phyloP scores from a whole-genome alignment of 257 asterid species.

The Scutellaria galericulata region DNA sequence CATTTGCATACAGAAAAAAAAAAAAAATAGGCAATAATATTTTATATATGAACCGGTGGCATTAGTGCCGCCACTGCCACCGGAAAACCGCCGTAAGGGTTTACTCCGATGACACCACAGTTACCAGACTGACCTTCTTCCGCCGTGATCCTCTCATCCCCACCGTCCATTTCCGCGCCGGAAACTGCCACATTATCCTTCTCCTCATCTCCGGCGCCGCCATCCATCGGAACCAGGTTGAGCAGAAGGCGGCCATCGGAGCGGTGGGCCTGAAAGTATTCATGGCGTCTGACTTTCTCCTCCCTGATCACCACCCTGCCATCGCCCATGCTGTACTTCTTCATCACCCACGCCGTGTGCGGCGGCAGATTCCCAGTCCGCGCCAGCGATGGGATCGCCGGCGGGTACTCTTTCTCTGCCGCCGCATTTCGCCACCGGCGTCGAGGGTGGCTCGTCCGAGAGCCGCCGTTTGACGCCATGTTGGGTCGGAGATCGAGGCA shows the following conservation, averaged over 20 bases:
- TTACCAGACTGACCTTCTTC: too few species aligned
- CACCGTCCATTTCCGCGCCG: background rate
- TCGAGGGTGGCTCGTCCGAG: background rate
- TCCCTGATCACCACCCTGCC: conserved; percentile 64
- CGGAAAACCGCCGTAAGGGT: conserved; percentile 43
- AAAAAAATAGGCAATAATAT: too few species aligned
- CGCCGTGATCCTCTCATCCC: conserved; percentile 12
- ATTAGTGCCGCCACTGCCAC: conserved; percentile 37
- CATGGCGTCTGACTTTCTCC: conserved; percentile 50
- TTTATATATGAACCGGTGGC: too few species aligned
- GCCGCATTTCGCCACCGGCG: conserved; percentile 7
- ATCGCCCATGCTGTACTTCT: conserved; percentile 45
- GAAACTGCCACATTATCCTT: background rate
- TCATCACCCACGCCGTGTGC: conserved; percentile 34
- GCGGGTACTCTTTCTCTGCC: conserved; percentile 48
- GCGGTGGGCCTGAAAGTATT: conserved; percentile 51
- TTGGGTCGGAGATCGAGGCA: background rate
- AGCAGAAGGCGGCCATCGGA: conserved; percentile 62
- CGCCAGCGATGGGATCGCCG: conserved; percentile 51
- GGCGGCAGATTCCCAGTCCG: conserved; percentile 17
- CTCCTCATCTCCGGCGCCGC: background rate
- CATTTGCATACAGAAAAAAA: too few species aligned
- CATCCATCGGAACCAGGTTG: conserved; percentile 43
- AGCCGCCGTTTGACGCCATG: background rate
- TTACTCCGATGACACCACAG: conserved; percentile 12